Evolutionary conservation across 495 filamentous ascomycete genomes (phyloP).

Genomic region (Penicillium egyptiacum): DNA sequence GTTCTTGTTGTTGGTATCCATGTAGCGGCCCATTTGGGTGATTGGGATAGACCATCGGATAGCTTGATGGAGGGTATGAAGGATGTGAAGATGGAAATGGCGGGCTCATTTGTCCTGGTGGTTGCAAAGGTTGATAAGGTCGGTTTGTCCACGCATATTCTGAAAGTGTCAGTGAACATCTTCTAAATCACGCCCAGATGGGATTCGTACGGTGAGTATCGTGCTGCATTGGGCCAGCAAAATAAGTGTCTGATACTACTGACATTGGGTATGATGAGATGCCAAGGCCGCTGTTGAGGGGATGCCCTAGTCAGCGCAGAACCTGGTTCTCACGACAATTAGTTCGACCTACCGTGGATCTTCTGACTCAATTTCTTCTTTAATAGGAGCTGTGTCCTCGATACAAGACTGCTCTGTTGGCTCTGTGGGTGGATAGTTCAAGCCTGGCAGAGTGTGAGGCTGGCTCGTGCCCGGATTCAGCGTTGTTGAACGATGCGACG

Average conservation of each 20-base stretch:
- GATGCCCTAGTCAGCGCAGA: constrained; percentile 9
- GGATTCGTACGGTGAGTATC: constrained; percentile 24
- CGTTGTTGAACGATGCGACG: constrained; percentile 17
- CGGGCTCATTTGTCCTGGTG: constrained; percentile 21
- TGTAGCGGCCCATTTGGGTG: constrained; percentile 13
- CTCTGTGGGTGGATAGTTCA: constrained; percentile 12
- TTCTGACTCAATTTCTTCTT: constrained; percentile 12
- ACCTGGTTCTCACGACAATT: background rate
- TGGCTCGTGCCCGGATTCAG: constrained; percentile 14
- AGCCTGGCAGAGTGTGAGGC: constrained; percentile 10
- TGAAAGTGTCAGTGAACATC: constrained; percentile 15
- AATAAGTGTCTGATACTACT: constrained; percentile 28
- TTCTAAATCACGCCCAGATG: no score
- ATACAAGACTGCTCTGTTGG: constrained; percentile 11
- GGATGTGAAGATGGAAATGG: constrained; percentile 21
- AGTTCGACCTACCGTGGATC: constrained; percentile 15
- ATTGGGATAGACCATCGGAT: constrained; percentile 19
- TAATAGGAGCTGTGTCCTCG: constrained; percentile 4
- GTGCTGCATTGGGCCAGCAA: constrained; percentile 31
- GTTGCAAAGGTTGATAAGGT: constrained; percentile 23
- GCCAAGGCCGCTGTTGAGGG: constrained; percentile 20
- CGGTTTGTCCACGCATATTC: constrained; percentile 30
- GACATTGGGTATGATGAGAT: constrained; percentile 30
- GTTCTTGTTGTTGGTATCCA: constrained; percentile 18
- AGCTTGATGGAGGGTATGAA: constrained; percentile 20